Percentiles rank a stretch among this genome's conserved stretches.
These are phyloP conservation scores for Rhizopogon salebrosus DNA, from an alignment of 768 basidiomycete genomes.

Conservation along the genomic window DNA sequence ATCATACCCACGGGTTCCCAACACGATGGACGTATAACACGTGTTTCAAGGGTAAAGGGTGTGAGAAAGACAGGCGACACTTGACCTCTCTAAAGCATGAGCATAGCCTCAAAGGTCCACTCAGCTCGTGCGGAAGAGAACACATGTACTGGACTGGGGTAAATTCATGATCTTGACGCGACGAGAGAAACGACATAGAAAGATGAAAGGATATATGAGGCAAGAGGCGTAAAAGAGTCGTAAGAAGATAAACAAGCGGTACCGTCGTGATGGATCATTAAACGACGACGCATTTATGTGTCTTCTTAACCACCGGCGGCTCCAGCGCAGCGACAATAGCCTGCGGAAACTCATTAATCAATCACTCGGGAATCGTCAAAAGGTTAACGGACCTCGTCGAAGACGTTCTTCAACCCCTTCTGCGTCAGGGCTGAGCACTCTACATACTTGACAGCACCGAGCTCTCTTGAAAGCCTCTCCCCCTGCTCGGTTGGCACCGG, in stretches of 20 bases:
- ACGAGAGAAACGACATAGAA: slow-evolving; percentile 15
- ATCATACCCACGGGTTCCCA: slow-evolving; percentile 25
- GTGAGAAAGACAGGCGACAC: background rate
- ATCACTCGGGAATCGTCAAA: background rate
- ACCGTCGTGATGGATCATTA: slow-evolving; percentile 38
- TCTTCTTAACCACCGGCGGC: slow-evolving; percentile 88
- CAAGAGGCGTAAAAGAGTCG: slow-evolving; percentile 29
- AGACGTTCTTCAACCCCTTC: slow-evolving; percentile 99
- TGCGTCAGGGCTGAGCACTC: slow-evolving; percentile 99
- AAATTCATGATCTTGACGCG: slow-evolving; percentile 20
- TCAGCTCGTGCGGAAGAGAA: slow-evolving; percentile 19
- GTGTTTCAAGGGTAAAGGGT: slow-evolving; percentile 7
- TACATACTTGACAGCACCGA: slow-evolving; percentile 98
- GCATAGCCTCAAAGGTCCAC: slow-evolving; percentile 19
- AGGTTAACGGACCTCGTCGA: slow-evolving; percentile 81
- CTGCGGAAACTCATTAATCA: slow-evolving; percentile 34
- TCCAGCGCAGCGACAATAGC: slow-evolving; percentile 98
- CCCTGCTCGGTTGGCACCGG: slow-evolving; percentile 87
- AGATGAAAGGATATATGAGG: slow-evolving; percentile 32
- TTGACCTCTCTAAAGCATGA: slow-evolving; percentile 8
- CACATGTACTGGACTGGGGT: slow-evolving; percentile 14
- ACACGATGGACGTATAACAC: slow-evolving; percentile 28
- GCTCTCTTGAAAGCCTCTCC: slow-evolving; percentile 91
- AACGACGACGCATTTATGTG: slow-evolving; percentile 77
- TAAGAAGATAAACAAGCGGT: slow-evolving; percentile 27